A percentile compares a stretch with the other conserved stretches of the same genome.
These are phyloP conservation scores for Lotus japonicus DNA, from an alignment of 306 rosid species.

Conservation along the genomic window DNA sequence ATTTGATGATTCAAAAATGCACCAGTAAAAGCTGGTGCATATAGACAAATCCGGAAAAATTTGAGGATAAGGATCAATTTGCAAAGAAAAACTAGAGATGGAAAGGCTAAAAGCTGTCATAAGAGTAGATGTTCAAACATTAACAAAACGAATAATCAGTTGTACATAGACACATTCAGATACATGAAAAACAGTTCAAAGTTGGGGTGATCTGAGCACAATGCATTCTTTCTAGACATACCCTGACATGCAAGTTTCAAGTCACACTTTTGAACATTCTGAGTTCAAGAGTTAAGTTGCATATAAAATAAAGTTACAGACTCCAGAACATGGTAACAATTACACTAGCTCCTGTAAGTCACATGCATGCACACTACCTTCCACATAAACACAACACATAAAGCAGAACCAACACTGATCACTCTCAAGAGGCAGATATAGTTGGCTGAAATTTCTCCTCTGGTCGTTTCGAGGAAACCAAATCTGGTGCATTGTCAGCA, in stretches of 20 bases:
- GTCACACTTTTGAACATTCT: not conserved
- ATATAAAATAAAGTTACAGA: not conserved
- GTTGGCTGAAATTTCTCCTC: slow-evolving; percentile 38
- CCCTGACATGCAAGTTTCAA: not conserved
- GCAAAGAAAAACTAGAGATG: not conserved
- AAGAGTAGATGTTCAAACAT: not conserved
- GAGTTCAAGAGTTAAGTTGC: slow-evolving; percentile 11
- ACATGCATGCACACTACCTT: slow-evolving; percentile 13
- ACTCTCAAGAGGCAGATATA: slow-evolving; percentile 24
- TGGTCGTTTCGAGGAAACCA: slow-evolving; percentile 21
- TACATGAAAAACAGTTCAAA: not conserved
- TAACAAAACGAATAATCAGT: slow-evolving; percentile 8
- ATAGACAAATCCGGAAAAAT: too few relatives aligned
- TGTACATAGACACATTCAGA: not conserved
- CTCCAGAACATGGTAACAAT: not conserved
- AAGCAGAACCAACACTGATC: not conserved
- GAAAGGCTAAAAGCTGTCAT: not conserved
- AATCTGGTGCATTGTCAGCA: slow-evolving; percentile 24
- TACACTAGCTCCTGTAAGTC: not conserved
- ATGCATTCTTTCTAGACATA: not conserved
- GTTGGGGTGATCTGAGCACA: not conserved
- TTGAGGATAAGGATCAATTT: not conserved
- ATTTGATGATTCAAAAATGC: too few relatives aligned
- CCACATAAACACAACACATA: not conserved
- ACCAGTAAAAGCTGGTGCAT: too few relatives aligned